Evolutionary conservation across 2,329 filamentous ascomycete genomes (phyloP).

Genomic region (Trichoderma lentiforme): DNA sequence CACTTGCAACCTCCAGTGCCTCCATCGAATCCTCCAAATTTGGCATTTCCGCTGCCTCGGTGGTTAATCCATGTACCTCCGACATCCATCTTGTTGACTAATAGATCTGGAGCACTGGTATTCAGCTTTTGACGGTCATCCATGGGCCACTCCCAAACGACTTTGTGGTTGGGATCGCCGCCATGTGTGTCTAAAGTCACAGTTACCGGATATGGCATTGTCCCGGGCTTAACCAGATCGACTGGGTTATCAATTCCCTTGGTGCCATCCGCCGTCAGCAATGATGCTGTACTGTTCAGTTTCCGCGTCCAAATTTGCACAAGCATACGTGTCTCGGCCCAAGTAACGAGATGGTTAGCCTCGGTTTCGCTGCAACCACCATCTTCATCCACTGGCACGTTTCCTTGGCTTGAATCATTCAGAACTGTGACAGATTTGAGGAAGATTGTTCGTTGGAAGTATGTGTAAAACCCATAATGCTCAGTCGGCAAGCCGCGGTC

Average conservation of each 20-base stretch:
- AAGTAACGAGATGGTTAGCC: slow-evolving; percentile 55
- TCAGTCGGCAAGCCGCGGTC: slow-evolving; percentile 77
- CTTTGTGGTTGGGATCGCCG: slow-evolving; percentile 50
- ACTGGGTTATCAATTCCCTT: slow-evolving; percentile 27
- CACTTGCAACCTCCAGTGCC: slow-evolving; percentile 62
- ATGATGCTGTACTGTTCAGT: slow-evolving; percentile 42
- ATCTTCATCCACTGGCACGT: slow-evolving; percentile 48
- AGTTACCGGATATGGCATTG: slow-evolving; percentile 63
- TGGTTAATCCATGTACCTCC: slow-evolving; percentile 54
- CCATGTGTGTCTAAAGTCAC: slow-evolving; percentile 61
- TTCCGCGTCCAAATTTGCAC: slow-evolving; percentile 63
- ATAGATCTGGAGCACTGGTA: slow-evolving; percentile 40
- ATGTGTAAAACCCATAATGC: slow-evolving; percentile 91
- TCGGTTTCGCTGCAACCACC: slow-evolving; percentile 54
- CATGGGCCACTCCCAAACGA: slow-evolving; percentile 53
- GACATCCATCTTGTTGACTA: slow-evolving; percentile 48
- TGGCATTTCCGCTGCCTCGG: slow-evolving; percentile 40
- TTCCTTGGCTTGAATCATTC: slow-evolving; percentile 41
- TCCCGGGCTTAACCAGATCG: slow-evolving; percentile 47
- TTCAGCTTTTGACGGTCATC: slow-evolving; percentile 45
- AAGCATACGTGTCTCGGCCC: slow-evolving; percentile 59
- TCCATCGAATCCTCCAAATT: slow-evolving; percentile 59
- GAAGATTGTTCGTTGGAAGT: slow-evolving; percentile 86
- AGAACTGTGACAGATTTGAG: slow-evolving; percentile 57
- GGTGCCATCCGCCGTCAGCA: slow-evolving; percentile 30